These are phyloP conservation scores for Saturnispora mendoncae DNA, from an alignment of 805 yeast species.

Conservation along the genomic window DNA sequence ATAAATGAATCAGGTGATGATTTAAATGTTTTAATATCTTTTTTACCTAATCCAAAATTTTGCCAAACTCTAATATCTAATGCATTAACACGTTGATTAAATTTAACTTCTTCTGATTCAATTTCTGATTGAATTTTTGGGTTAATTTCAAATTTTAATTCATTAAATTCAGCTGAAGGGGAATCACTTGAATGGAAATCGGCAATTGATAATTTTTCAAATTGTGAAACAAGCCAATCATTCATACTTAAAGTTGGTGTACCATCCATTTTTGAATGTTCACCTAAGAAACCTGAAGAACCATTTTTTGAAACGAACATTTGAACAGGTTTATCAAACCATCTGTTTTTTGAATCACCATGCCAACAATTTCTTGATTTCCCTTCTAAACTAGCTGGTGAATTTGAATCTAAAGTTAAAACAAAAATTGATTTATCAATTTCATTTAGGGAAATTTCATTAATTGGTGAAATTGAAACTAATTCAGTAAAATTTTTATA, in stretches of 20 bases:
- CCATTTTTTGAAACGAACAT: conserved; percentile 76
- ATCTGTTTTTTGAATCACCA: conserved; percentile 89
- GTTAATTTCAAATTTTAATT: conserved; percentile 50
- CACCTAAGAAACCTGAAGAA: conserved; percentile 87
- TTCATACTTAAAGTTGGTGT: conserved; percentile 88
- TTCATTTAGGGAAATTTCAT: conserved; percentile 50
- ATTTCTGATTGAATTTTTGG: conserved; percentile 45
- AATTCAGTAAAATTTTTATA: conserved; percentile 50
- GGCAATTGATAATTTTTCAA: conserved; percentile 32
- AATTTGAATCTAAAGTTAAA: conserved; percentile 63
- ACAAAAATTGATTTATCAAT: conserved; percentile 76
- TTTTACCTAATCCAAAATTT: conserved; percentile 79
- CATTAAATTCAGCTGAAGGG: conserved; percentile 13
- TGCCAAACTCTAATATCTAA: conserved; percentile 76
- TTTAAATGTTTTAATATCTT: conserved; percentile 73
- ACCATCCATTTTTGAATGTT: conserved; percentile 97
- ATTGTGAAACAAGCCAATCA: conserved; percentile 55
- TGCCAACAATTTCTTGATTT: conserved; percentile 86
- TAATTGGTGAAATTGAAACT: conserved; percentile 44
- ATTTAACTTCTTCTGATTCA: conserved; percentile 44
- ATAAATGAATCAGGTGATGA: conserved; percentile 89
- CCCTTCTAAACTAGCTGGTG: conserved; percentile 72
- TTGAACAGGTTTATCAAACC: conserved; percentile 89
- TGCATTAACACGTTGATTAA: conserved; percentile 43
- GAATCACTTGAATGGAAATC: conserved; percentile 13